Evolutionary conservation across 768 basidiomycete genomes (phyloP).

Genomic region (Suillus americanus): DNA sequence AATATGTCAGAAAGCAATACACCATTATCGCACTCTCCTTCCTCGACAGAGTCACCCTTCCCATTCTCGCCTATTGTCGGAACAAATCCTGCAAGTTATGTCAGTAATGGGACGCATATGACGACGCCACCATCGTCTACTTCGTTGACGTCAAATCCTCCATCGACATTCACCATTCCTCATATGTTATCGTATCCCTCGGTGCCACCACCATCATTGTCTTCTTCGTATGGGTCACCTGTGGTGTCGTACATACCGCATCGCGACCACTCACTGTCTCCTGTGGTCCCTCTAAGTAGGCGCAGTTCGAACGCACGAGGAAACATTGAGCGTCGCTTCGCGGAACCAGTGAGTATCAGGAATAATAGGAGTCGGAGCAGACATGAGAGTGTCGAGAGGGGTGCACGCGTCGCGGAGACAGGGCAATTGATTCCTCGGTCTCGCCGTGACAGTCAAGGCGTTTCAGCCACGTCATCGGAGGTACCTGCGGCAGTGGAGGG

Average conservation of each 20-base stretch:
- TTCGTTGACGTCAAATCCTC: slow-evolving; percentile 46
- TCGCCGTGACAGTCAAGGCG: slow-evolving; percentile 46
- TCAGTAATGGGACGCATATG: slow-evolving; percentile 59
- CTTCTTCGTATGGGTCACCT: slow-evolving; percentile 76
- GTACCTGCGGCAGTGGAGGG: slow-evolving; percentile 21
- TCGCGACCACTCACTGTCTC: slow-evolving; percentile 50
- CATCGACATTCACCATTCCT: slow-evolving; percentile 27
- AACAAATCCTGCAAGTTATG: slow-evolving; percentile 52
- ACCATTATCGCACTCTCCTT: slow-evolving; percentile 64
- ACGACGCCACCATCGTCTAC: slow-evolving; percentile 76
- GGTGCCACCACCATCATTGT: slow-evolving; percentile 80
- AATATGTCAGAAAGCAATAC: slow-evolving; percentile 53
- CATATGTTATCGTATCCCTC: slow-evolving; percentile 70
- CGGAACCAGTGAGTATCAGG: slow-evolving; percentile 25
- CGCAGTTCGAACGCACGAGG: slow-evolving; percentile 46
- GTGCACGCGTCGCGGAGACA: slow-evolving; percentile 70
- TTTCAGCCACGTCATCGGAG: slow-evolving; percentile 32
- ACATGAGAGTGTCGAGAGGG: slow-evolving; percentile 60
- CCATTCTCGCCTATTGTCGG: slow-evolving; percentile 62
- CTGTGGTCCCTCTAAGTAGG: slow-evolving; percentile 54
- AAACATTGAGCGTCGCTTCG: slow-evolving; percentile 30
- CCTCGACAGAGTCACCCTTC: slow-evolving; percentile 65
- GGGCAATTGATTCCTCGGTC: slow-evolving; percentile 53
- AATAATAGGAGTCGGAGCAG: slow-evolving; percentile 44
- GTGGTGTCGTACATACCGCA: slow-evolving; percentile 45